Evolutionary conservation across 192 early-diverging fungal genomes (phyloP), one percentile per base, ranked within the genome.

Genomic region (Helicostylum pulchrum): DNA sequence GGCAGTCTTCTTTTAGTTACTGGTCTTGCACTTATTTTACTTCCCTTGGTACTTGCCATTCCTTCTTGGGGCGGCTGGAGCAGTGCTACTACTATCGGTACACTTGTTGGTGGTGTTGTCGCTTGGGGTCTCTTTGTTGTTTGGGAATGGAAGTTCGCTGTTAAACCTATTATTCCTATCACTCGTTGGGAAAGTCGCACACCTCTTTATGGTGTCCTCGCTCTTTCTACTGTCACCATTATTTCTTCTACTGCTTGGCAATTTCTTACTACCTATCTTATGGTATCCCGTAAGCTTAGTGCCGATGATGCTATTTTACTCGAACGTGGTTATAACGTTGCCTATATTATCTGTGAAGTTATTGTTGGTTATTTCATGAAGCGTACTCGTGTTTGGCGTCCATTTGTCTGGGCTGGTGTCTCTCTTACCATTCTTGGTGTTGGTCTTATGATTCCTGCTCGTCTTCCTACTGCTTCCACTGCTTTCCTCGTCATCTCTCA

Each of bases 391-490:
- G 30, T 39, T 3, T 65, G 63, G 46, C 54, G 64, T 30, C 57
- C 57, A 17, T 61, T 71, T 31, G 49, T 62, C n/a, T 65, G 64
- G 64, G 46, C 11, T 17, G 70, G 70, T 53, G 47, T 66, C 31
- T 20, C 39, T 21, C 20, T 71, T 20, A 30, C 49, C 20, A 45
- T 71, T 45, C 46, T 71, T 26, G 70, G 70, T 55, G 45, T 71
- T 61, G 70, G 63, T 31, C 34, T 71, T 14, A 71, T 71, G 70
- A 71, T 71, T 55, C 70, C 64, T 31, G 64, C 70, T 47, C 70
- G 70, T 48, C 57, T 60, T 14, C 63, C 70, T 17, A 30, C 0
- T n/a, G 49, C 63, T 0, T 65, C 70, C 21, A 49, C 65, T 39
- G 69, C 58, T 15, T 65, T 65, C 30, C 36, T 65, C 30, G 50